Percentiles rank a stretch among this genome's conserved stretches.
phyloP scores from a whole-genome alignment of 2,329 filamentous ascomycete species.

The Aspergillus terreus region DNA sequence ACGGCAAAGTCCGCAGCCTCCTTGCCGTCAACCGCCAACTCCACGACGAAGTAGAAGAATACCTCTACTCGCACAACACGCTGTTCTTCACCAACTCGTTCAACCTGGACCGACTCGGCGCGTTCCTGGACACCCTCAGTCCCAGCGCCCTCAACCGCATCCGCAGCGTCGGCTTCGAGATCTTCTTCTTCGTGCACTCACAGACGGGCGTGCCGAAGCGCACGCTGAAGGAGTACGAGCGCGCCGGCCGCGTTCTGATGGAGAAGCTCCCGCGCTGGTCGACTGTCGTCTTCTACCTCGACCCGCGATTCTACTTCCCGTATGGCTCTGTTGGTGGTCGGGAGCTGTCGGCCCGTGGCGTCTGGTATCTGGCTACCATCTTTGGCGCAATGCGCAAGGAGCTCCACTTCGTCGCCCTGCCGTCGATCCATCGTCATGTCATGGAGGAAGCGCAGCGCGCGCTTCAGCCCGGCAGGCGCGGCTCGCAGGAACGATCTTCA shows the following conservation, averaged over 20 bases:
- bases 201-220: slow-evolving; percentile 32
- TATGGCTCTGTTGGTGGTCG: slow-evolving; percentile 23
- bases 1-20: slow-evolving; percentile 28
- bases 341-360: slow-evolving; percentile 27
- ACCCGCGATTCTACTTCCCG: slow-evolving; percentile 33
- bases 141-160: slow-evolving; percentile 27
- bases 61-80: slow-evolving; percentile 32
- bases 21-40: slow-evolving; percentile 32
- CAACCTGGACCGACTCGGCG: slow-evolving; percentile 25
- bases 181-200: slow-evolving; percentile 35
- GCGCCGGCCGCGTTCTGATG: slow-evolving; percentile 20
- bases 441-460: slow-evolving; percentile 17
- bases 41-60: slow-evolving; percentile 33
- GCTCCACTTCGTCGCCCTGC: slow-evolving; percentile 29
- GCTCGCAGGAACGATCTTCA: slow-evolving; percentile 6
- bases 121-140: slow-evolving; percentile 32
- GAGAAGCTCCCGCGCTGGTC: slow-evolving; percentile 25
- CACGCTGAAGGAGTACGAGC: slow-evolving; percentile 27
- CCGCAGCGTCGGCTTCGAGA: slow-evolving; percentile 34
- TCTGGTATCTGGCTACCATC: slow-evolving; percentile 26
- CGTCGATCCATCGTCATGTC: slow-evolving; percentile 22
- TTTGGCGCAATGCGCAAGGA: slow-evolving; percentile 26
- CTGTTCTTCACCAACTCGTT: slow-evolving; percentile 35
- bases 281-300: slow-evolving; percentile 29
- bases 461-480: slow-evolving; percentile 6